Base-by-base conservation (phyloP, 306 rosid species). In the barrel medic (Medicago truncatula) region DNA sequence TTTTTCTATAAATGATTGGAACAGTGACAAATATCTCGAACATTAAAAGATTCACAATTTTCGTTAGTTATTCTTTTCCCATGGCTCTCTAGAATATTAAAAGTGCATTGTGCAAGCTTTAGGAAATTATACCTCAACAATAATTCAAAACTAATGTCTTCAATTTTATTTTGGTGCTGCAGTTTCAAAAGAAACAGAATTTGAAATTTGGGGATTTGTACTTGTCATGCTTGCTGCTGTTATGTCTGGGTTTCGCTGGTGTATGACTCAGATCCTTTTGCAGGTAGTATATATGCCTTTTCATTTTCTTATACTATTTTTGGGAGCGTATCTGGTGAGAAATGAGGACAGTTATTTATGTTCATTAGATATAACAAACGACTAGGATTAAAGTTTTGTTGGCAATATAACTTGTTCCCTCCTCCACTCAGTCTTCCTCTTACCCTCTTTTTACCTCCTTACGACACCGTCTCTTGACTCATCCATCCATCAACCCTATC, bases 171-270 rank as follows among this genome's bases (percentile, higher is more conserved):
- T 73, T 82, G 49, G 54, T 57, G 41, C 62, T 60, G 74, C 89
- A 95, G 98, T 95, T 80, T 82, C 96, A 14, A 95, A 92, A 80
- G 97, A 89, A 82, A 90, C 97, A 28, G 97, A 95, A 77, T 92
- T 92, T 84, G 89, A 95, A 78, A 73, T 95, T 63, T 86, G 85
- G 89, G 98, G 98, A 47, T 95, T 92, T 65, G 59, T 85, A 75
- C 93, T 95, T 81, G 97, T 95, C 70, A 95, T 95, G 97, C 97
- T 95, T 82, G 99, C 97, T 80, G 91, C 97, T 84, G 99, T 95
- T 67, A 95, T 95, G 97, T 95, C 99, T 14, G 97, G 99, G 72
- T 95, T 95, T 70, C 93, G 99, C 36, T 95, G 96, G 99, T 92
- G 89, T 70, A 95, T 95, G 97, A 95, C 99, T 73, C 97, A 95